Base-by-base conservation (phyloP, 192 early-diverging fungal species). In the Piromyces finnis region DNA sequence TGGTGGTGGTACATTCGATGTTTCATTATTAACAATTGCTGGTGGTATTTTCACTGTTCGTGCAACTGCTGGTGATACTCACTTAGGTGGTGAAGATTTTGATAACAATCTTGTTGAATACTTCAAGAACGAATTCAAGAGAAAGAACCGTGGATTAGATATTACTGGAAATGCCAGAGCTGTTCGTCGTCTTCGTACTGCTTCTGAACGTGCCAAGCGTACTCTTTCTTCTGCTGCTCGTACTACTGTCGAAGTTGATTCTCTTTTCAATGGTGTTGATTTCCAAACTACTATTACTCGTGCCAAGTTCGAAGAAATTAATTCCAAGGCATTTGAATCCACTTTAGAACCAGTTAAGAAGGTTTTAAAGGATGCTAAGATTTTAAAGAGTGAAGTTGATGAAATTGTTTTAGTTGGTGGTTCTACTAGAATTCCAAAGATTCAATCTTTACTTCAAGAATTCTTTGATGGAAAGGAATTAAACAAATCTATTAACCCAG, bases 401-500 rank as follows among this genome's bases (percentile, higher is more conserved):
- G 95, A 94, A 83, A 88, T 95, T 81, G 92, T 95, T 81, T 89
- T 95, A 78, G 93, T 93, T 39, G 94, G 51, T 68, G 51, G 51
- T n/a, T 68, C 51, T 68, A 68, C 51, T 68, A 39, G 37, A 39
- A 36, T 36, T 79, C 78, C 37, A 36, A 32, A 36, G 18, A 36
- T 39, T 29, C 68, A 82, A 37, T 51, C 77, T 14, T 81, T 68
- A 78, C 86, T 97, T 68, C 51, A 68, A 68, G 51, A 92, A 78
- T 92, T 91, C 86, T 95, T 95, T 82, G 87, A 91, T 85, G 92
- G 91, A 80, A 94, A 94, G 89, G 88, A 92, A 86, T 85, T 88
- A 80, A 93, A 91, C 87, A 93, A 92, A 89, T 89, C 91, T 78
- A 96, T 96, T 90, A 96, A 98, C 91, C 96, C 95, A 82, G 95